phyloP scores from a whole-genome alignment of 352 stramenopile species.

The Phytophthora constricta region DNA sequence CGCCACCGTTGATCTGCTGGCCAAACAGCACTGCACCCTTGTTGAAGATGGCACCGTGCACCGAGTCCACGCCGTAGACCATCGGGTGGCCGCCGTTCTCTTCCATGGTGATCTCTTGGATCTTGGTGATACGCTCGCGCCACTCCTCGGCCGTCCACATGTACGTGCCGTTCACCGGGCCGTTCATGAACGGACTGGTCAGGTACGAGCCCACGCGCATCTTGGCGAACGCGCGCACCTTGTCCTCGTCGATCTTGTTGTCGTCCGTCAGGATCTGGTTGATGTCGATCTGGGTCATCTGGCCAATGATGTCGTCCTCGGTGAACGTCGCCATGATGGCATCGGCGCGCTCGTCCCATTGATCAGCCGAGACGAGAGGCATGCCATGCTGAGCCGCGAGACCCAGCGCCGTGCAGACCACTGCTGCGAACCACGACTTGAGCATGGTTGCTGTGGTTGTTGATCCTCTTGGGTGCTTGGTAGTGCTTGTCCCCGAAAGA shows the following conservation, averaged over 20 bases:
- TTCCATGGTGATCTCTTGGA: slow-evolving; percentile 71
- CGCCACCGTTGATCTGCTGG: slow-evolving; percentile 82
- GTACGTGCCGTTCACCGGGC: not conserved
- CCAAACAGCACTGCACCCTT: slow-evolving; percentile 69
- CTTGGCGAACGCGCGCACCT: slow-evolving; percentile 61
- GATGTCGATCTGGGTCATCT: slow-evolving; percentile 89
- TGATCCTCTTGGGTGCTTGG: not conserved
- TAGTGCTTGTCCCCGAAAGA: no score
- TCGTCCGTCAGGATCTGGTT: slow-evolving; percentile 58
- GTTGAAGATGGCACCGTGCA: slow-evolving; percentile 86
- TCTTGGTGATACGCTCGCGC: slow-evolving; percentile 54
- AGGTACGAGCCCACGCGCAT: slow-evolving; percentile 84
- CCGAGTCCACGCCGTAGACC: slow-evolving; percentile 86
- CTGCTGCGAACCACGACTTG: not conserved
- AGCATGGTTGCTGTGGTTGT: not conserved
- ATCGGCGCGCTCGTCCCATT: not conserved
- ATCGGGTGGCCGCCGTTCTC: slow-evolving; percentile 54
- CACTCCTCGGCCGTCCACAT: slow-evolving; percentile 44
- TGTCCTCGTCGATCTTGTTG: slow-evolving; percentile 46
- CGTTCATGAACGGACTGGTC: slow-evolving; percentile 46
- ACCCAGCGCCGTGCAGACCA: not conserved
- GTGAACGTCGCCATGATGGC: slow-evolving; percentile 5
- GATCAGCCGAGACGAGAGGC: not conserved
- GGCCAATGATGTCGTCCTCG: slow-evolving; percentile 61
- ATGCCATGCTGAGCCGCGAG: not conserved